Conservation (phyloP, 768 basidiomycete genomes). For the Boletus coccyginus region DNA sequence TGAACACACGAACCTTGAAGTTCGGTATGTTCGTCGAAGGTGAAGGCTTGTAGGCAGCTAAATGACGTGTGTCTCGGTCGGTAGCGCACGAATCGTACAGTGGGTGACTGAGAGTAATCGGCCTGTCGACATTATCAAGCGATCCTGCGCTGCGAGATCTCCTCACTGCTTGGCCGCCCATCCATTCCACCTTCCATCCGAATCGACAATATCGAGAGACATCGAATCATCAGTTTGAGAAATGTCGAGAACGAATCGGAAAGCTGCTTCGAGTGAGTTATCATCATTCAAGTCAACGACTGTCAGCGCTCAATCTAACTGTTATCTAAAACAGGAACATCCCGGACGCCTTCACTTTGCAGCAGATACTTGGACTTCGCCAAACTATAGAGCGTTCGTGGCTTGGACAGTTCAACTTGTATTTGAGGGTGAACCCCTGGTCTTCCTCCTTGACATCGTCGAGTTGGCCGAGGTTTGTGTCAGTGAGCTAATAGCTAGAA, state of each 20-base stretch:
- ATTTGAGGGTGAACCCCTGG: background rate
- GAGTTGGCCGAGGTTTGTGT: constrained; percentile 1
- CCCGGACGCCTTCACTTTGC: background rate
- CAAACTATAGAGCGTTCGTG: background rate
- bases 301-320: too few species aligned
- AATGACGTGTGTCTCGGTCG: too few species aligned
- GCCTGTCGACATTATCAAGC: background rate
- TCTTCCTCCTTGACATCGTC: background rate
- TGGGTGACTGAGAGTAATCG: constrained; percentile 5
- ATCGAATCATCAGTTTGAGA: background rate
- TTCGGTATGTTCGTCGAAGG: too few species aligned
- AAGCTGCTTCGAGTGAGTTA: too few species aligned
- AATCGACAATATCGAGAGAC: background rate
- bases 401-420: constrained; percentile 3
- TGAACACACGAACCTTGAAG: too few species aligned
- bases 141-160: background rate
- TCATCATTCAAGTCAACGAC: too few species aligned
- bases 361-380: background rate
- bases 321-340: too few species aligned
- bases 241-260: too few species aligned
- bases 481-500: too few species aligned
- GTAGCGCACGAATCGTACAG: background rate
- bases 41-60: too few species aligned
- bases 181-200: background rate
- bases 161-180: background rate